Evolutionary conservation across 1,284 basidiomycete species (phyloP), one percentile per base, ranked within the genome.

Genomic region (Coniferiporia weirii): DNA sequence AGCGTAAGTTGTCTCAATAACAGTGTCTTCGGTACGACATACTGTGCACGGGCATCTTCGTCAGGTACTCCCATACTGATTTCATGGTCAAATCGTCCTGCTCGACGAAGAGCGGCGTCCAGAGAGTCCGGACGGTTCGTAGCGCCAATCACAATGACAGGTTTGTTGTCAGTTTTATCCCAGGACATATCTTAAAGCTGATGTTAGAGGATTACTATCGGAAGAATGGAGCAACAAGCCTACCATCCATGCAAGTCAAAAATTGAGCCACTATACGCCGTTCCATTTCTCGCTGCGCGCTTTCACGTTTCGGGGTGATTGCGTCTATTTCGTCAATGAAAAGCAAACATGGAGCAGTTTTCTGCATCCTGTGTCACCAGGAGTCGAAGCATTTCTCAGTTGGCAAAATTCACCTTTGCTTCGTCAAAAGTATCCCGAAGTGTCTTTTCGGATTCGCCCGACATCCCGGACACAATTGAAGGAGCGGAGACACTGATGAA

Each of bases 291-390:
- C 96, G 77, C 68, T 96, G 94, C 0, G 96, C 96, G 64, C 91
- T 98, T 75, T 98, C 96, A 62, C 96, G 79, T 74, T 99, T 99
- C 0, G 94, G 94, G 0, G 95, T 98, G 65, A 99, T 97, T 5
- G 96, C 94, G 68, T 99, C 96, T 38, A 99, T 97, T 71, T 98
- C 96, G 72, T 99, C 96, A 52, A 98, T 91, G 74, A 98, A 98
- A 3, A 97, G 73, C 1, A 98, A 75, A 66, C 93, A 95, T 0
- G 94, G 95, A 0, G 95, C 93, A 19, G 90, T 79, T 66, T 89
- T 84, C 92, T 95, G 66, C 1, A 22, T 0, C 12, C 22, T 35
- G 17, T 35, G n/a, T 32, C 45, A 45, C 53, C 9, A 56, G 9
- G 34, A 43, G 13, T 52, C 44, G 55, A 10, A 61, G 34, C 17